These are phyloP conservation scores for Cylindrotheca closterium DNA, from an alignment of 108 stramenopile species.

Conservation along the genomic window DNA sequence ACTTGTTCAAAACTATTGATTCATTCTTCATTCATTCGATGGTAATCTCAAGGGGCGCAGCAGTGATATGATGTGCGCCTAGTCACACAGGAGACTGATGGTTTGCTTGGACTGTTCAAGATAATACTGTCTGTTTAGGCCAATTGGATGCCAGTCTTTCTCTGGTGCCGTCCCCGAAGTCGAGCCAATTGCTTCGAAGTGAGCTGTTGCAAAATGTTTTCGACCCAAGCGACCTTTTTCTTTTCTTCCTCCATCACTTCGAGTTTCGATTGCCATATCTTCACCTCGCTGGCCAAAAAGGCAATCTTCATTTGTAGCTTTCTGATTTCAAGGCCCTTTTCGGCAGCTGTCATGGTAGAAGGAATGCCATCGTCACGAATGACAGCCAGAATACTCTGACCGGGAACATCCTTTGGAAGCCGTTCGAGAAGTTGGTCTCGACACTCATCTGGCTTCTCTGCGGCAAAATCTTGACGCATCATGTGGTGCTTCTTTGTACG, in stretches of 20 bases:
- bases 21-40: too few species aligned
- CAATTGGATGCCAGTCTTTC: constrained; percentile 27
- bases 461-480: constrained; percentile 6
- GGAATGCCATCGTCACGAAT: constrained; percentile 11
- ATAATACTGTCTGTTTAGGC: too few species aligned
- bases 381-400: constrained; percentile 10
- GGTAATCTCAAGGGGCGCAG: too few species aligned
- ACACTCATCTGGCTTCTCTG: constrained; percentile 1
- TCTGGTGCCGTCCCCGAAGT: constrained; percentile 25
- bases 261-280: constrained; percentile 35
- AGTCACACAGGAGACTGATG: too few species aligned
- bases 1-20: too few species aligned
- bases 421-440: constrained; percentile 14
- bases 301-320: constrained; percentile 48
- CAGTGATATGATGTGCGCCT: too few species aligned
- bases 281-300: constrained; percentile 39
- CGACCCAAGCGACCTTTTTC: constrained; percentile 45
- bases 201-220: constrained; percentile 30
- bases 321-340: constrained; percentile 26
- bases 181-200: constrained; percentile 21
- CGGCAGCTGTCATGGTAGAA: constrained; percentile 6
- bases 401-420: constrained; percentile 18
- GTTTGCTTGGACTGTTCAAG: too few species aligned
- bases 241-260: constrained; percentile 10
- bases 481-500: constrained; percentile 24